Percentiles rank a stretch among this genome's conserved stretches.
Evolutionary conservation across 2,329 filamentous ascomycete genomes (phyloP).

Genomic region (Colletotrichum lentis): DNA sequence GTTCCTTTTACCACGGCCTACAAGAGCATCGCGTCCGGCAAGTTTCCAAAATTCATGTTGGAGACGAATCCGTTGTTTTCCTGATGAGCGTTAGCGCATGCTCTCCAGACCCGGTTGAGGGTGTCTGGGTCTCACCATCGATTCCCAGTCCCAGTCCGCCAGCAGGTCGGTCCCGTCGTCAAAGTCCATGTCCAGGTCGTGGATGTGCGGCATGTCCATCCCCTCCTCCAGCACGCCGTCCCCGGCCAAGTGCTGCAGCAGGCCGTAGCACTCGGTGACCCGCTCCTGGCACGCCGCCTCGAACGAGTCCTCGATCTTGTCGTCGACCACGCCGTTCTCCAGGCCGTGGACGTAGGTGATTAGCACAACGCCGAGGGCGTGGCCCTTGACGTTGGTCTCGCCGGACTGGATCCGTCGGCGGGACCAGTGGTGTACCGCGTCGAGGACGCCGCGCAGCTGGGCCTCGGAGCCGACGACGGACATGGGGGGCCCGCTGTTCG

Average conservation of each 20-base stretch:
- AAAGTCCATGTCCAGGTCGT: constrained; percentile 34
- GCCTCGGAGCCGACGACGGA: constrained; percentile 46
- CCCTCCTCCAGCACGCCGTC: constrained; percentile 30
- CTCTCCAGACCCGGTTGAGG: constrained; percentile 32
- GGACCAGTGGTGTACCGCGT: constrained; percentile 45
- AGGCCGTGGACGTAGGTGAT: constrained; percentile 49
- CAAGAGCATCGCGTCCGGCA: constrained; percentile 16
- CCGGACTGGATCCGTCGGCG: constrained; percentile 50
- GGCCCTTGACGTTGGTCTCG: constrained; percentile 55
- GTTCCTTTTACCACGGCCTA: too few species aligned
- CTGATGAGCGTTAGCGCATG: constrained; percentile 40
- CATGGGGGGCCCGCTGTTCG: constrained; percentile 44
- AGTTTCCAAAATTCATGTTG: constrained; percentile 8
- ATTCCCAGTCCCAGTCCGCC: constrained; percentile 44
- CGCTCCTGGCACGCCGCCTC: constrained; percentile 42
- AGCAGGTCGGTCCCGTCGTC: constrained; percentile 38
- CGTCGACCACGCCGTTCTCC: constrained; percentile 42
- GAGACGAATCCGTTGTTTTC: constrained; percentile 21
- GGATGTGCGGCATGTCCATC: constrained; percentile 7
- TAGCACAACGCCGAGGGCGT: constrained; percentile 48
- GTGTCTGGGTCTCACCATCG: constrained; percentile 45
- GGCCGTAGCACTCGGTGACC: constrained; percentile 43
- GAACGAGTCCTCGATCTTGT: constrained; percentile 46
- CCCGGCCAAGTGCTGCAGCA: constrained; percentile 48
- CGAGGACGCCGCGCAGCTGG: constrained; percentile 47